Evolutionary conservation across 2,329 filamentous ascomycete species (phyloP), one percentile per base, ranked within the genome.

Genomic region (Emericellopsis cladophorae): DNA sequence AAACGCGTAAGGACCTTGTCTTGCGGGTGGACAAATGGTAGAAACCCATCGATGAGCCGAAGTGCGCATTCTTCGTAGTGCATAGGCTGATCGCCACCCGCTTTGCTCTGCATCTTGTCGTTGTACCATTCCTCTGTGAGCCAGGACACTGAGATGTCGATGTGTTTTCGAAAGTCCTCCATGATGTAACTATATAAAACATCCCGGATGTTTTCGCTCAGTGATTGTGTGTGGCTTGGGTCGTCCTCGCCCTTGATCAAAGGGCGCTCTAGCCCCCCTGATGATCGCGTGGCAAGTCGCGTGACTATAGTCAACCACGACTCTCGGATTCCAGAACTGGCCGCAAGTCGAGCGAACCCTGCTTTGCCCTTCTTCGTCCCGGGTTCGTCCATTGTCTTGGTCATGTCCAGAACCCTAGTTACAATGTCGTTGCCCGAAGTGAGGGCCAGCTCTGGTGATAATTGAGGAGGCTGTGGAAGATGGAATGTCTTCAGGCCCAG

Each of bases 41-140:
- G 63, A 51, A 98, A 86, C 2, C 84, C 84, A 54, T 95, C 88
- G 15, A 98, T 70, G n/a, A 96, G 70, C 44, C 80, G 81, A 45
- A 89, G 61, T 3, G 79, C 78, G 74, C 84, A 93, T 53, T 77
- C 77, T 44, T 87, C 79, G 59, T 95, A 95, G 57, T 92, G 76
- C 29, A 72, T 54, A 4, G 74, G 68, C 7, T 71, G 69, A 33
- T 70, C 66, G 10, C 57, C 56, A 29, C 58, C 59, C n/a, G 55
- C 54, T 41, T 59, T 66, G 43, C 54, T 64, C 45, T 57, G 63
- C 47, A 65, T 62, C 58, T 60, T 79, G 57, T 96, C 90, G 52
- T 89, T 93, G 60, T 95, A 96, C 90, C 92, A 98, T 62, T 98
- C 92, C 59, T 98, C 92, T 51, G 83, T 94, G 14, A 98, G 71